Evolutionary conservation across 495 filamentous ascomycete genomes (phyloP), one percentile per base, ranked within the genome.

Genomic region (Xeromyces bisporus): DNA sequence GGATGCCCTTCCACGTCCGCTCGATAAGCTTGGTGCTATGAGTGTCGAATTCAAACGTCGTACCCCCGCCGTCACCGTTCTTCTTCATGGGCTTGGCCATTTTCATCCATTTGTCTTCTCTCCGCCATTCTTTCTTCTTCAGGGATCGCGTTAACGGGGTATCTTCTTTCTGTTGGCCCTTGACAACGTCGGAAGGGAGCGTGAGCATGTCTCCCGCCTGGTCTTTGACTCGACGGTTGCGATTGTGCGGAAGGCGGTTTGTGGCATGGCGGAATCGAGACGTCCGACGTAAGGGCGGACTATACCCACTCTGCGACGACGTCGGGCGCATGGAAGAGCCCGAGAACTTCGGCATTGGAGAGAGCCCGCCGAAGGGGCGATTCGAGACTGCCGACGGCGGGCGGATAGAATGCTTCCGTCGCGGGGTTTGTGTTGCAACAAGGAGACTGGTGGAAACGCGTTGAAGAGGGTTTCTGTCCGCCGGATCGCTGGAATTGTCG

Each of bases 1-100:
- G 89, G 36, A 99, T 93, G 20, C 89, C 89, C 56, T 99, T 99
- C 89, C 89, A 99, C 2, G 81, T 84, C 17, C 89, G 70, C 33
- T 83, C 75, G 28, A 94, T 78, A 10, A 99, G 53, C 48, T 94
- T 97, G 8, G 81, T 66, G 40, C 81, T 80, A 27, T 63, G 71
- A 9, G 69, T 72, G 51, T 93, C 83, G 47, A 97, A 97, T 17
- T 84, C 78, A 47, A 93, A 96, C 16, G 71, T 66, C 73, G 83
- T 89, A 13, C 85, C 87, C 18, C 81, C 77, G 28, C 87, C 83
- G 35, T 62, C 46, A 44, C 66, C 46, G 32, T 33, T 58, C 37
- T 55, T 62, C 18, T 47, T 55, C 24, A 71, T 62, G 11, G 76
- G 64, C 40, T 73, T 78, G 13, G 87, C 91, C 89, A 99, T 99